Conservation (phyloP, 2,329 filamentous ascomycete species). For the Magnaporthales sp. region DNA sequence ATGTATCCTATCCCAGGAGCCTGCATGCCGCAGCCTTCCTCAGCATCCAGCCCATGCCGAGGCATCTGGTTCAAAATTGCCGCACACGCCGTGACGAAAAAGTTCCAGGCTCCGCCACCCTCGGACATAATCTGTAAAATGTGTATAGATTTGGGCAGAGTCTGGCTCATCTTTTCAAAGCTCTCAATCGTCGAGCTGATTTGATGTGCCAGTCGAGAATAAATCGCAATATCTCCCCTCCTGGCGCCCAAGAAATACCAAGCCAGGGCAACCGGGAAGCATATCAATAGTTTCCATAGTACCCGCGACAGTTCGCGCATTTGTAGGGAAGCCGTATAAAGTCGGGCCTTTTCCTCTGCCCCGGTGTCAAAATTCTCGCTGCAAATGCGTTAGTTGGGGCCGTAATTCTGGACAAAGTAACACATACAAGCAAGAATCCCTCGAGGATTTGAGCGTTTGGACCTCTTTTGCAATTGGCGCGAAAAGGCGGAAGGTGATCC, state of each 20-base stretch:
- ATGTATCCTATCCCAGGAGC: too few relatives aligned
- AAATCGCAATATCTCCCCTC: not conserved
- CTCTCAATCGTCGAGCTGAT: not conserved
- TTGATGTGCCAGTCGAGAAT: not conserved
- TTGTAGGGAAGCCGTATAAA: too few relatives aligned
- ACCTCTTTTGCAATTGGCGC: not conserved
- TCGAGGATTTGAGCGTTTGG: not conserved
- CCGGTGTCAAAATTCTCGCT: not conserved
- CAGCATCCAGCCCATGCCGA: not conserved
- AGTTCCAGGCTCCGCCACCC: not conserved
- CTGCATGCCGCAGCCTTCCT: not conserved
- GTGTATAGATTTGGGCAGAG: not conserved
- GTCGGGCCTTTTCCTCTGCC: too few relatives aligned
- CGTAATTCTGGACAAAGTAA: not conserved
- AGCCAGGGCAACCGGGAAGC: not conserved
- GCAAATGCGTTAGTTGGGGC: not conserved
- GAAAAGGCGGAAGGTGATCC: not conserved
- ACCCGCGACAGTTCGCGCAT: too few relatives aligned
- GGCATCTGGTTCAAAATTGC: not conserved
- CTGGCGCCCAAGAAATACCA: not conserved
- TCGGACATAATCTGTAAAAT: not conserved
- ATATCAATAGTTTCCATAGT: too few relatives aligned
- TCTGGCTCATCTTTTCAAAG: not conserved
- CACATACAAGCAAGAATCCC: not conserved
- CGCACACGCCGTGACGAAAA: not conserved